Conservation (phyloP, 192 early-diverging fungal species). For the Spizellomyces sp. region DNA sequence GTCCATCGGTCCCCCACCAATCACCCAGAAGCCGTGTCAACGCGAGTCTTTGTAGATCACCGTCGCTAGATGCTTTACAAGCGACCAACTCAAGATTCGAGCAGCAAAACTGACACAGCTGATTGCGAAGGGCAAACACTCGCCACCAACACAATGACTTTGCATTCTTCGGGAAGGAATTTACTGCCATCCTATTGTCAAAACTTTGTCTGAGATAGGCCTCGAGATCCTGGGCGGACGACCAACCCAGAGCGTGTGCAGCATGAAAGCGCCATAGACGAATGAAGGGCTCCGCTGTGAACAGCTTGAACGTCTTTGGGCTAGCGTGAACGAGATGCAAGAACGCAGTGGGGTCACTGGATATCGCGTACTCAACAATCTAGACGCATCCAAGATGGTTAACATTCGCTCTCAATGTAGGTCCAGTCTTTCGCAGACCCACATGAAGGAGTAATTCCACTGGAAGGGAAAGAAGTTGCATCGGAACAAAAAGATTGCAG, state of each 20-base stretch:
- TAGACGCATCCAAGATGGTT: neutral
- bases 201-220: neutral
- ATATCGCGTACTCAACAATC: neutral
- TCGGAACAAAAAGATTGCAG: too few relatives aligned
- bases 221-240: neutral
- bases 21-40: neutral
- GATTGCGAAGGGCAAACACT: neutral
- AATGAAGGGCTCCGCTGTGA: neutral
- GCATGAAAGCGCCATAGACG: neutral
- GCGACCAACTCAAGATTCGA: neutral
- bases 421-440: neutral
- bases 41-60: neutral
- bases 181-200: too few relatives aligned
- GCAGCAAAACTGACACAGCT: constrained; percentile 1
- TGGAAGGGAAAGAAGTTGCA: neutral
- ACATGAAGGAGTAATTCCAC: neutral
- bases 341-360: neutral
- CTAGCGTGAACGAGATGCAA: neutral
- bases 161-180: too few relatives aligned
- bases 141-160: neutral
- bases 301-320: neutral
- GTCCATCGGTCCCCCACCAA: neutral
- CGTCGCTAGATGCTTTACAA: neutral
- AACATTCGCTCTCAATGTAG: neutral
- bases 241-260: neutral